These are phyloP conservation scores for Penicillium sp. DNA, from an alignment of 2,329 filamentous ascomycete genomes.

Conservation along the genomic window DNA sequence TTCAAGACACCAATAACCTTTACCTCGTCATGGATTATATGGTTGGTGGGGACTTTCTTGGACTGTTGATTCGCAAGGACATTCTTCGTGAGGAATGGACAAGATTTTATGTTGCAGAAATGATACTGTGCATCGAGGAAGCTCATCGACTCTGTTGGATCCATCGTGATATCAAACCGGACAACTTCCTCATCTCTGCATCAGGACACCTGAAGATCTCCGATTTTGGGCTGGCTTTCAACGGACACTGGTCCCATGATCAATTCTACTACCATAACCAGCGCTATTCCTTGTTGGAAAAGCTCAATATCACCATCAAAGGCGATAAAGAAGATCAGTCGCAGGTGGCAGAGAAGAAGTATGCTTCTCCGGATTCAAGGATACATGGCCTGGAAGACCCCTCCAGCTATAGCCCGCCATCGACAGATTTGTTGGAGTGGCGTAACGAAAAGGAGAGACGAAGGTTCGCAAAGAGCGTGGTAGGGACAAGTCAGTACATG, in stretches of 20 bases:
- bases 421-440: conserved; percentile 67
- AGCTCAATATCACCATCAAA: conserved; percentile 71
- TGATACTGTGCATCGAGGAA: conserved; percentile 94
- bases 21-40: conserved; percentile 99
- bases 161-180: conserved; percentile 93
- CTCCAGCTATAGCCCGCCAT: conserved; percentile 27
- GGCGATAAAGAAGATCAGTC: conserved; percentile 74
- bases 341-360: conserved; percentile 49
- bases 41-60: conserved; percentile 93
- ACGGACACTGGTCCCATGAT: conserved; percentile 93
- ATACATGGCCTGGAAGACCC: conserved; percentile 41
- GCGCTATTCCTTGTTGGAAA: conserved; percentile 76
- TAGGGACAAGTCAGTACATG: conserved; percentile 98
- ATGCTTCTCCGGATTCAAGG: conserved; percentile 4
- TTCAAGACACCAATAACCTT: conserved; percentile 81
- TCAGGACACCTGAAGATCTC: conserved; percentile 93
- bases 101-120: conserved; percentile 89
- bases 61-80: conserved; percentile 82
- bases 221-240: conserved; percentile 93
- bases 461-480: conserved; percentile 78
- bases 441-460: conserved; percentile 71
- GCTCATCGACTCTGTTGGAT: conserved; percentile 87
- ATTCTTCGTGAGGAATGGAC: conserved; percentile 77
- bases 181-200: conserved; percentile 91
- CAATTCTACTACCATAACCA: conserved; percentile 84